Evolutionary conservation across 768 basidiomycete species (phyloP), one percentile per base, ranked within the genome.

Genomic region (Chalciporus piperatus): DNA sequence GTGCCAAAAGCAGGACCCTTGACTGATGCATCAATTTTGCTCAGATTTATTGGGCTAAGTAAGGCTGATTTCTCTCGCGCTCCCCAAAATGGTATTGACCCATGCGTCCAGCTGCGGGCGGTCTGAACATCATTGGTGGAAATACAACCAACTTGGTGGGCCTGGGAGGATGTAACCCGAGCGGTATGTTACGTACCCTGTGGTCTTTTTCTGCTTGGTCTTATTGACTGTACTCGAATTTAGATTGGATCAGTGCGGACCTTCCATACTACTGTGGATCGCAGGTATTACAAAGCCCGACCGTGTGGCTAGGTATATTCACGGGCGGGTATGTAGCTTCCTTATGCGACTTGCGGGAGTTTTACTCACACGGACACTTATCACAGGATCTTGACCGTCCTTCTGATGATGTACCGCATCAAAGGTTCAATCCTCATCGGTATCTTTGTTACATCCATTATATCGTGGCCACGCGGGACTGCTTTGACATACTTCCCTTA

Each of bases 291-390:
- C 83, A 79, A 35, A 84, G 72, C 55, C 89, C 90, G 1, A 88
- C 85, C 10, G 83, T 89, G 74, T 94, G 92, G 92, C 70, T 93
- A n/a, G 92, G 92, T 32, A 80, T 93, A 50, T 89, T 91, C 67
- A 72, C 83, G 6, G 92, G 92, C 57, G 91, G 91, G 84, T 87
- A 61, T 20, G 82, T 61, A 12, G 4, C n/a, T 51, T 47, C 47
- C 27, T 43, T 14, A 23, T 12, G 27, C 3, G 25, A 27, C 41
- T 32, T 13, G 17, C 39, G 16, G 19, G 42, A 41, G 44, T 27
- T 33, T 46, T 44, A 33, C 52, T 58, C 16, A 56, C 35, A 17
- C 38, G 20, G 30, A 33, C 27, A 14, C 23, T 45, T 13, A 41
- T 45, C 9, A 16, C 56, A 87, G 87, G 5, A 77, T 94, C 55